A percentile compares a stretch with the other conserved stretches of the same genome.
Evolutionary conservation across 2,329 filamentous ascomycete species (phyloP).

Genomic region (Penicillium sp.): DNA sequence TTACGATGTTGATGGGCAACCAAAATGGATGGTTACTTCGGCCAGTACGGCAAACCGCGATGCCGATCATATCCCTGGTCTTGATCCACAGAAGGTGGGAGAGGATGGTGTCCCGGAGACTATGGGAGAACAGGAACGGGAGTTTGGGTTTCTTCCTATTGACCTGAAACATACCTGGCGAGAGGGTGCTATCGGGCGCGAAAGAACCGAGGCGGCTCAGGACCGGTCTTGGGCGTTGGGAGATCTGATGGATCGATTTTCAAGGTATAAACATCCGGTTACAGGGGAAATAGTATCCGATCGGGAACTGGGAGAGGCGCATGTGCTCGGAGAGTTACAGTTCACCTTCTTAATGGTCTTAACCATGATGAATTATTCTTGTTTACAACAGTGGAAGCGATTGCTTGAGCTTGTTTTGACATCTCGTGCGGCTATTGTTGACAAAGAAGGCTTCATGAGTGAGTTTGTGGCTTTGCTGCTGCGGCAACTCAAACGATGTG

Average conservation of each 20-base stretch:
- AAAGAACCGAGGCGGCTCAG: slow-evolving; percentile 62
- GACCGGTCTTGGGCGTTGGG: slow-evolving; percentile 63
- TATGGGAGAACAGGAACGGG: slow-evolving; percentile 41
- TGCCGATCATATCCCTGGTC: slow-evolving; percentile 60
- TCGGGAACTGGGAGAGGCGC: slow-evolving; percentile 31
- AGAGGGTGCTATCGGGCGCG: slow-evolving; percentile 59
- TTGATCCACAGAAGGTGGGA: slow-evolving; percentile 36
- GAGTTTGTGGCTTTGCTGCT: slow-evolving; percentile 51
- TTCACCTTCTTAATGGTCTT: slow-evolving; percentile 64
- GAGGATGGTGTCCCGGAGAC: slow-evolving; percentile 18
- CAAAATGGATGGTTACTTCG: slow-evolving; percentile 58
- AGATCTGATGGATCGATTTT: slow-evolving; percentile 48
- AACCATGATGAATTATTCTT: slow-evolving; percentile 66
- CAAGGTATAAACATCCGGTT: slow-evolving; percentile 24
- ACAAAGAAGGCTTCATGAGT: slow-evolving; percentile 53
- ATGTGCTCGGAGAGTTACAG: slow-evolving; percentile 60
- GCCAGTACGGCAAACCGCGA: slow-evolving; percentile 58
- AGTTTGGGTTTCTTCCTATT: slow-evolving; percentile 58
- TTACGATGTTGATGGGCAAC: slow-evolving; percentile 40
- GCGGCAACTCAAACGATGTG: slow-evolving; percentile 56
- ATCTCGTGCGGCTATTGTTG: slow-evolving; percentile 52
- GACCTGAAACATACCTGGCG: slow-evolving; percentile 64
- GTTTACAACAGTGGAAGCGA: slow-evolving; percentile 66
- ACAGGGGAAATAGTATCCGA: slow-evolving; percentile 31
- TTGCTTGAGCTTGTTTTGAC: slow-evolving; percentile 59